phyloP scores from a whole-genome alignment of 1,284 basidiomycete genomes.

The Leccinum laetum region DNA sequence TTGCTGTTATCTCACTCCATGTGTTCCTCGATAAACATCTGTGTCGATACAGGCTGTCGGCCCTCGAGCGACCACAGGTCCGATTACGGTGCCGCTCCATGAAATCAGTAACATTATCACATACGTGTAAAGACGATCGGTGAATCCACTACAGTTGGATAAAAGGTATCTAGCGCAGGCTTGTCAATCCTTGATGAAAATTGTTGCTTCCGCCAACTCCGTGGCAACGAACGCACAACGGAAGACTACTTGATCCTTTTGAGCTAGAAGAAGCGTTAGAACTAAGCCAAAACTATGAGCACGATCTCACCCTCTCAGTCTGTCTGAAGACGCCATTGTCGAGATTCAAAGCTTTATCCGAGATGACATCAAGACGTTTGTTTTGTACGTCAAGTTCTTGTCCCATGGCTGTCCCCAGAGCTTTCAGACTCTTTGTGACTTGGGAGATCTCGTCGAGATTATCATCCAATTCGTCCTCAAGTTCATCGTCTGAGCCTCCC shows the following conservation, averaged over 20 bases:
- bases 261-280: conserved; percentile 45
- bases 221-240: not conserved
- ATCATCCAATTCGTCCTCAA: conserved; percentile 90
- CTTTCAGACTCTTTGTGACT: conserved; percentile 82
- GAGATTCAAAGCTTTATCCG: conserved; percentile 66
- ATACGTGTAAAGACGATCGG: not conserved
- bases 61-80: not conserved
- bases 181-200: not conserved
- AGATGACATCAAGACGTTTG: conserved; percentile 65
- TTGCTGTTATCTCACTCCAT: too few relatives aligned
- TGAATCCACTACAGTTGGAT: conserved; percentile 1
- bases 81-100: not conserved
- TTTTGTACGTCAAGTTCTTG: conserved; percentile 82
- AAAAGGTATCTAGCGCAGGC: conserved; percentile 23
- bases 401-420: conserved; percentile 83
- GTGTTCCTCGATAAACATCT: too few relatives aligned
- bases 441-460: conserved; percentile 91
- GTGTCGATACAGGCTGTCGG: not conserved
- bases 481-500: conserved; percentile 94
- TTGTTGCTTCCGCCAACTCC: not conserved
- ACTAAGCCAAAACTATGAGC: conserved; percentile 16
- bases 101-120: not conserved
- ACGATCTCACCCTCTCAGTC: conserved; percentile 61
- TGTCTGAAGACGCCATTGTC: conserved; percentile 67
- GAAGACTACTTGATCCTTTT: conserved; percentile 60